Conservation (phyloP, 768 basidiomycete species). For the Boletus barrowsii region DNA sequence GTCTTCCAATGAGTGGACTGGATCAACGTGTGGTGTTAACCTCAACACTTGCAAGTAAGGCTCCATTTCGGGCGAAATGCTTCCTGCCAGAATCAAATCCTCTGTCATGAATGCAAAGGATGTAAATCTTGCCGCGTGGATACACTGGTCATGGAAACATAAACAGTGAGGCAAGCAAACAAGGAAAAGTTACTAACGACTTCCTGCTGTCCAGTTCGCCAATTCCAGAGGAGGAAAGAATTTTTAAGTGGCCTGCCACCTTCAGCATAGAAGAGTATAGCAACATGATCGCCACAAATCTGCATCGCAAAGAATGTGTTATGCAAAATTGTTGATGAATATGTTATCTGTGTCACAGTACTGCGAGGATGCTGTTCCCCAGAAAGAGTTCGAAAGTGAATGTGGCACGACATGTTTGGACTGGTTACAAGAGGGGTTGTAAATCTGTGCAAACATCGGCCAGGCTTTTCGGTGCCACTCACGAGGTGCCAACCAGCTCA, state of each 20-base stretch:
- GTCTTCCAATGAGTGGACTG: constrained; percentile 6
- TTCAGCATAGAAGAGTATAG: constrained; percentile 23
- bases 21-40: constrained; percentile 6
- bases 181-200: constrained; percentile 23
- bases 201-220: constrained; percentile 29
- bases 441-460: background rate
- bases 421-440: constrained; percentile 11
- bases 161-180: background rate
- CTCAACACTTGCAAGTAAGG: constrained; percentile 21
- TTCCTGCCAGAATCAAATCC: constrained; percentile 22
- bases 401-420: constrained; percentile 13
- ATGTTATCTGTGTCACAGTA: constrained; percentile 11
- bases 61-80: constrained; percentile 1
- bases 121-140: constrained; percentile 19
- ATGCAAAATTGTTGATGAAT: constrained; percentile 1
- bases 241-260: background rate
- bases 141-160: constrained; percentile 15
- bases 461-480: constrained; percentile 4
- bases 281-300: constrained; percentile 31
- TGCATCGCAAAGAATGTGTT: constrained; percentile 23
- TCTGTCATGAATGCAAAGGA: constrained; percentile 37
- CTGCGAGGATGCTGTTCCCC: constrained; percentile 28
- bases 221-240: constrained; percentile 34
- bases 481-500: constrained; percentile 20
- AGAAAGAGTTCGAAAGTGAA: constrained; percentile 32